Evolutionary conservation across 768 basidiomycete species (phyloP).

Genomic region (Galerina marginata): DNA sequence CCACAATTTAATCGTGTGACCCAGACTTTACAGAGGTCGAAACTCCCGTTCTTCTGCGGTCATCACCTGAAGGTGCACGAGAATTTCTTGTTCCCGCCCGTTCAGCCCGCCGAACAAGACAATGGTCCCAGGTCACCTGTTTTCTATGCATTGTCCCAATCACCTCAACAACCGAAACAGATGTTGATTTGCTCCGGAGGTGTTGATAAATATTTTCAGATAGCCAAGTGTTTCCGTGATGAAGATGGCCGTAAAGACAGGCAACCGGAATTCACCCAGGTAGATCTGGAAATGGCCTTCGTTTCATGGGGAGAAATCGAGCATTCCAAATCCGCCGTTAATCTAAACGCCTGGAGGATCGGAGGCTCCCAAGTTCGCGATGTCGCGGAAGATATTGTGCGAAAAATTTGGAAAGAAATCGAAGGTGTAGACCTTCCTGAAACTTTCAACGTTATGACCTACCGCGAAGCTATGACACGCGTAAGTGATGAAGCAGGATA

Average conservation of each 20-base stretch:
- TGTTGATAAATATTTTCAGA: conserved; percentile 90
- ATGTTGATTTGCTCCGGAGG: conserved; percentile 88
- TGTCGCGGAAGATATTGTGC: conserved; percentile 77
- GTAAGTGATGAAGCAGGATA: conserved; percentile 47
- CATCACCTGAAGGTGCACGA: conserved; percentile 92
- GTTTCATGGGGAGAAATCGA: conserved; percentile 73
- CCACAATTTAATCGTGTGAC: conserved; percentile 9
- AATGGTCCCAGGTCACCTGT: conserved; percentile 34
- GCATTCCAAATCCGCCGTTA: conserved; percentile 14
- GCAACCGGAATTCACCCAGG: conserved; percentile 96
- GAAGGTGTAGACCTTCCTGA: conserved; percentile 66
- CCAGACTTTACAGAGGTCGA: conserved; percentile 92
- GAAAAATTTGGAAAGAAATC: conserved; percentile 74
- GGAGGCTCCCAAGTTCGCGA: conserved; percentile 84
- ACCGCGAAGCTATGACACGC: conserved; percentile 87
- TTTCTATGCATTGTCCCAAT: conserved; percentile 93
- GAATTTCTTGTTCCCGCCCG: conserved; percentile 93
- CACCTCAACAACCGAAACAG: conserved; percentile 96
- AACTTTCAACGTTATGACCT: conserved; percentile 84
- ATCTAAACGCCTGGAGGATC: conserved; percentile 70
- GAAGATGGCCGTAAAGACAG: conserved; percentile 95
- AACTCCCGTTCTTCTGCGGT: conserved; percentile 89
- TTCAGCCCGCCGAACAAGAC: conserved; percentile 34
- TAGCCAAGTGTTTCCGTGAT: conserved; percentile 94
- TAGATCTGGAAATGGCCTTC: conserved; percentile 97